Conservation (phyloP, 2,329 filamentous ascomycete species). For the Ophiocordyceps camponoti-leonardi region DNA sequence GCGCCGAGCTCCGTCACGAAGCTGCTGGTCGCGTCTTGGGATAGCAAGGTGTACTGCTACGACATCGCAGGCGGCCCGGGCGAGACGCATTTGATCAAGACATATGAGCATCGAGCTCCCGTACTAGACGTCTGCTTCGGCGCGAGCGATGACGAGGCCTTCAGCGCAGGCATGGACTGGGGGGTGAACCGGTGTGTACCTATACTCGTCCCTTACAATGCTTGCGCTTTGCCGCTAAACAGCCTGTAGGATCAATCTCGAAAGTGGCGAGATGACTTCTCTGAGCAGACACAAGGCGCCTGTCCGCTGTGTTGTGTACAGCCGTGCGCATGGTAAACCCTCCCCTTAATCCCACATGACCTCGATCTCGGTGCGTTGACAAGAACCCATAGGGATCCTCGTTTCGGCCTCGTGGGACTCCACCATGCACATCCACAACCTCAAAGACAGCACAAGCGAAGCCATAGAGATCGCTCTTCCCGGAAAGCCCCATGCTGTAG, state of each 20-base stretch:
- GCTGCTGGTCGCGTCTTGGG: conserved; percentile 89
- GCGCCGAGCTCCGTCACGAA: conserved; percentile 57
- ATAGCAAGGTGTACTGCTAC: conserved; percentile 81
- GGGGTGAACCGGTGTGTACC: conserved; percentile 52
- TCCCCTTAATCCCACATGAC: neutral
- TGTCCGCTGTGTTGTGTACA: conserved; percentile 74
- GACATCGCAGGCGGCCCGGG: conserved; percentile 46
- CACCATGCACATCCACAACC: conserved; percentile 70
- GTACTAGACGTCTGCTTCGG: conserved; percentile 89
- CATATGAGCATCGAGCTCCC: conserved; percentile 66
- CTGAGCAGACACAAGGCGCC: conserved; percentile 65
- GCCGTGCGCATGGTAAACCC: conserved; percentile 45
- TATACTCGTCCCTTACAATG: neutral
- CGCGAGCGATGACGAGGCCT: conserved; percentile 64
- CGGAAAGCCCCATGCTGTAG: conserved; percentile 78
- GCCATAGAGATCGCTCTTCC: conserved; percentile 56
- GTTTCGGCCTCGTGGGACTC: conserved; percentile 89
- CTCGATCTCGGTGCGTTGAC: neutral
- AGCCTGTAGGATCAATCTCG: conserved; percentile 41
- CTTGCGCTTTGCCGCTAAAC: neutral
- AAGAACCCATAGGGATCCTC: conserved; percentile 40
- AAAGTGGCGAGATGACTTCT: conserved; percentile 53
- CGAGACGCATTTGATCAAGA: conserved; percentile 41
- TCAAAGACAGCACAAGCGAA: conserved; percentile 29
- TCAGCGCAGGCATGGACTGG: conserved; percentile 74